These are phyloP conservation scores for Diaporthe sp. DNA, from an alignment of 2,329 filamentous ascomycete species.

Conservation along the genomic window DNA sequence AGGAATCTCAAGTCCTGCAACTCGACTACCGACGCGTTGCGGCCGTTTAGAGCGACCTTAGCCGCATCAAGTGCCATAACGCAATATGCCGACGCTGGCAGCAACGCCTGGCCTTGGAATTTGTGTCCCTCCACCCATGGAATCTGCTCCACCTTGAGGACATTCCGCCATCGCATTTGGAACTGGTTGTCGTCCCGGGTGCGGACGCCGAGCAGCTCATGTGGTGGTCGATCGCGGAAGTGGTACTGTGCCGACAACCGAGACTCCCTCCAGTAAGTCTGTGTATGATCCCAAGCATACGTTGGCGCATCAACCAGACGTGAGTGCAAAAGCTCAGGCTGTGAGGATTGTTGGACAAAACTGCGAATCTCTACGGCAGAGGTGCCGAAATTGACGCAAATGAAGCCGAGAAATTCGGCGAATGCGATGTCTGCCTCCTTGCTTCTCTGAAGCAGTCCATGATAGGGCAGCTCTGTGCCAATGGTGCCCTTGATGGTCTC, in stretches of 20 bases:
- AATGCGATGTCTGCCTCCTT: conserved; percentile 49
- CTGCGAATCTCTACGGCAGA: conserved; percentile 42
- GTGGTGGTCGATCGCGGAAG: conserved; percentile 50
- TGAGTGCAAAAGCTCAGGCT: conserved; percentile 41
- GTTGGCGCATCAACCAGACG: conserved; percentile 51
- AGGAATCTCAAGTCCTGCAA: conserved; percentile 50
- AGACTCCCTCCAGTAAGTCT: conserved; percentile 58
- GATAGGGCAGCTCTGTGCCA: conserved; percentile 47
- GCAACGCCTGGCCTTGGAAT: conserved; percentile 59
- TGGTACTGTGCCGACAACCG: conserved; percentile 56
- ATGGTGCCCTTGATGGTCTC: conserved; percentile 50
- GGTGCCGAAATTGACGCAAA: conserved; percentile 50
- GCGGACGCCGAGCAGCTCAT: conserved; percentile 56
- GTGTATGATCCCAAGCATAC: conserved; percentile 64
- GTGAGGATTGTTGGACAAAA: conserved; percentile 45
- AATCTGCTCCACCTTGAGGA: conserved; percentile 54
- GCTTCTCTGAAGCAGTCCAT: conserved; percentile 49
- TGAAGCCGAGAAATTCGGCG: conserved; percentile 51
- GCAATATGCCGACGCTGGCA: conserved; percentile 63
- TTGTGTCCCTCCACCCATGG: conserved; percentile 57
- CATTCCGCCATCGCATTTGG: conserved; percentile 57
- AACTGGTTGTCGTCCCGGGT: conserved; percentile 54
- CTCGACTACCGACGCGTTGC: conserved; percentile 48
- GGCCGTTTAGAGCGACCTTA: conserved; percentile 45
- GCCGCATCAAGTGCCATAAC: conserved; percentile 62